Conservation (phyloP, 176 grass and related monocot species). For the Thalia dealbata region DNA sequence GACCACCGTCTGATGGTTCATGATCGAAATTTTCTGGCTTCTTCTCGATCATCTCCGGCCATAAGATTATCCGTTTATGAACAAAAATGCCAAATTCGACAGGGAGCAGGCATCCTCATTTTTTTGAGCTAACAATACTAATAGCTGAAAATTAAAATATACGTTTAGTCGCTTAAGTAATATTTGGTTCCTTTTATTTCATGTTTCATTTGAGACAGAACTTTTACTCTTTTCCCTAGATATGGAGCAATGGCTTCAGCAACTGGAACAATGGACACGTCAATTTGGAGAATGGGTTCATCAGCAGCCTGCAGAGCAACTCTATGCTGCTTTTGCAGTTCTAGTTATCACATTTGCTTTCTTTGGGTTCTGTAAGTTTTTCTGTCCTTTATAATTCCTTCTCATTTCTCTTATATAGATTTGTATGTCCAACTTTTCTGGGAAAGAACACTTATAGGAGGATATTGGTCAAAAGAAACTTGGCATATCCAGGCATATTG, state of each 20-base stretch:
- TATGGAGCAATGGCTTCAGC: conserved; percentile 46
- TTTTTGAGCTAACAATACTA: too few species aligned
- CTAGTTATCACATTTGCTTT: conserved; percentile 41
- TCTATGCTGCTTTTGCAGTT: conserved; percentile 57
- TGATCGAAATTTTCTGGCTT: too few species aligned
- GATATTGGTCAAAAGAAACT: background rate
- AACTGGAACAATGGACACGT: conserved; percentile 31
- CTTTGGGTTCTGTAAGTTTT: conserved; percentile 34
- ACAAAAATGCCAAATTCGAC: too few species aligned
- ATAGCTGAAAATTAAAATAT: too few species aligned
- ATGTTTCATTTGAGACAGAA: too few species aligned
- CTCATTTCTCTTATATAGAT: conserved; percentile 1
- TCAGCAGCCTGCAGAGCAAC: conserved; percentile 65
- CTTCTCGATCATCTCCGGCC: too few species aligned
- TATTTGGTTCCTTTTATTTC: too few species aligned
- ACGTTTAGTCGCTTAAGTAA: too few species aligned
- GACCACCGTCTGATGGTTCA: too few species aligned
- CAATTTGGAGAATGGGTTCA: conserved; percentile 54
- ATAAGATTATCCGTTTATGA: too few species aligned
- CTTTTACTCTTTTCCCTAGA: background rate
- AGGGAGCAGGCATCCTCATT: too few species aligned
- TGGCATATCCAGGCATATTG: background rate
- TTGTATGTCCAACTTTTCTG: background rate
- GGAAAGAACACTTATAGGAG: background rate
- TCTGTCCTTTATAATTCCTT: background rate